Evolutionary conservation across 352 stramenopile species (phyloP).

Genomic region (Phytophthora vignae): DNA sequence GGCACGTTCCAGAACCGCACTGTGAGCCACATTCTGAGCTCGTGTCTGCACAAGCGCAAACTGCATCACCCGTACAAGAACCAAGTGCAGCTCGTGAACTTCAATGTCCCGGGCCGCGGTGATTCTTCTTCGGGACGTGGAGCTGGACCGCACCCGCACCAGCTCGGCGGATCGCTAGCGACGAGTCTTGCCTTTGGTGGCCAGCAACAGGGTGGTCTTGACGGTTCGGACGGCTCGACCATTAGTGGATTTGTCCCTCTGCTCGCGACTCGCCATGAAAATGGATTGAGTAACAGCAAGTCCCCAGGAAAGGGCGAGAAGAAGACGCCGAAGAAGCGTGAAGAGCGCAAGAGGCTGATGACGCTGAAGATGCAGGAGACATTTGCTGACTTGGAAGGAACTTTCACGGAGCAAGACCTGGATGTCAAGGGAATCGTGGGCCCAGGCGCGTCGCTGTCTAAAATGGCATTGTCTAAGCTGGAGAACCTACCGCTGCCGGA

Average conservation of each 20-base stretch:
- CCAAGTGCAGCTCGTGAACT: conserved; percentile 85
- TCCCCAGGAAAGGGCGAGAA: conserved; percentile 55
- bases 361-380: conserved; percentile 76
- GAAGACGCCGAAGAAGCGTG: conserved; percentile 65
- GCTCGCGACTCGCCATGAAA: conserved; percentile 44
- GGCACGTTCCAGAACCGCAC: conserved; percentile 86
- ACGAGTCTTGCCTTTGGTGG: conserved; percentile 65
- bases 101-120: conserved; percentile 60
- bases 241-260: conserved; percentile 45
- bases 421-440: conserved; percentile 70
- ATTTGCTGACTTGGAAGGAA: conserved; percentile 68
- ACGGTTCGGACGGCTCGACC: conserved; percentile 22
- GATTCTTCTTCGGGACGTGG: conserved; percentile 13
- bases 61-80: conserved; percentile 88
- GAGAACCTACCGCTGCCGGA: conserved; percentile 80
- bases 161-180: conserved; percentile 57
- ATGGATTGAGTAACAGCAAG: conserved; percentile 24
- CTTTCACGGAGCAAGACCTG: conserved; percentile 72
- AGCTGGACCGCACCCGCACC: conserved; percentile 32
- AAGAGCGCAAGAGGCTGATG: conserved; percentile 71
- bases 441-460: conserved; percentile 54
- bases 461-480: conserved; percentile 72
- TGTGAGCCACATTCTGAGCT: conserved; percentile 86
- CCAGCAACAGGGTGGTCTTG: conserved; percentile 32
- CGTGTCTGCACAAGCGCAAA: conserved; percentile 85